Base-by-base conservation (phyloP, 768 basidiomycete genomes). In the Pleurotus ostreatus region DNA sequence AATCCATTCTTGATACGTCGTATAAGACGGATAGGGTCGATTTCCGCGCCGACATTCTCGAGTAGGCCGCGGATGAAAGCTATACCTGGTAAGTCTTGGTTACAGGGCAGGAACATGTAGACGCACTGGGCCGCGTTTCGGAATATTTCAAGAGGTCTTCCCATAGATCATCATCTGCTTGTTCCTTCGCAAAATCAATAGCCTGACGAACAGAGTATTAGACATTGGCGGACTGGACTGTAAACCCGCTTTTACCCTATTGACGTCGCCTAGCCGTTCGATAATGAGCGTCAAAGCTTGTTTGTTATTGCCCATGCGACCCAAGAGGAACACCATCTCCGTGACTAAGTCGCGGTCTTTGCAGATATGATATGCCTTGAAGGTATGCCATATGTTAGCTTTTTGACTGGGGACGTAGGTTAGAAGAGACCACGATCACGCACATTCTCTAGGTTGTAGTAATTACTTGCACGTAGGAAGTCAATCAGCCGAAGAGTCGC, bases 221-320 rank as follows among this genome's bases (percentile, higher is more conserved):
- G 26, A 23, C 2, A 46, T 18, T 4, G 40, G 15, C 39, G 25
- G 26, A 49, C 18, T 55, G 41, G 11, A 30, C 37, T 18, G 15
- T 45, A 18, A 40, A 16, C 8, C 20, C 4, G 12, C 16, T 70
- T 83, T 51, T 65, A 89, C 95, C 57, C 93, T 78, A 60, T 94
- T 81, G 0, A 98, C 97, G 64, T 98, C 95, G 0, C 89, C 94
- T 4, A 98, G 75, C 13, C 94, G 81, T 67, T 98, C 94, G 57
- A 99, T 98, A 61, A 99, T 98, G 16, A 99, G 81, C 57, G 85
- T 89, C 59, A 99, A 70, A 1, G 96, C 97, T 63, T 92, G 81
- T 77, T 94, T 96, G 70, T 97, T 97, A 70, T 98, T 92, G 7
- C 97, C 97, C 95, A 98, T 98, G 25, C 92, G 83, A 0, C 96